Evolutionary conservation across 805 yeast species (phyloP), one percentile per base, ranked within the genome.

Genomic region (Kodamaea fukazawae): DNA sequence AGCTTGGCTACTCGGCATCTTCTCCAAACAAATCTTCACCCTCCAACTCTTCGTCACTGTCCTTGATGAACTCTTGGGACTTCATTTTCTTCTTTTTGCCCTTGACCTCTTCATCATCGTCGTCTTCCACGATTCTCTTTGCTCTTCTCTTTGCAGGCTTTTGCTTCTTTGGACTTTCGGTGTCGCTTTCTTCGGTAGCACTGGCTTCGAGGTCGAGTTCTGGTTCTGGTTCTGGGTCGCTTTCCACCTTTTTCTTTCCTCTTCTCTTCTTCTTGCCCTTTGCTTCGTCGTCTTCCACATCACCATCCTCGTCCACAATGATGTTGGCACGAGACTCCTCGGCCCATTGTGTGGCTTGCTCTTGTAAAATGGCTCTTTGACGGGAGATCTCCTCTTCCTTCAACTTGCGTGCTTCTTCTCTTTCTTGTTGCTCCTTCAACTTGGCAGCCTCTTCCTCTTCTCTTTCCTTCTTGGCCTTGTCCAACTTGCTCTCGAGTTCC

Each of bases 401-500:
- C 35, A 67, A 68, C 47, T 69, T 75, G 44, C 67, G 73, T 30
- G 61, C 69, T 34, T 71, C 75, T 18, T 51, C 35, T 45, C 64
- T 61, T 42, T 65, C 67, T 46, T 68, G 72, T 43, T 69, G 74
- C 34, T 54, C 60, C 38, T 55, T 56, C 37, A 60, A 44, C 41
- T 59, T 62, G 40, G 51, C 58, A 2, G 55, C 63, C 35, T 62
- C 72, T 52, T 79, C 86, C 47, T 76, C 82, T 42, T 79, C 83
- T 48, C 83, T 72, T 31, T 73, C 49, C 54, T 75, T 78, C 60
- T 79, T 76, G 15, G 96, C 97, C 46, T 80, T 88, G 34, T 74
- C 82, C 42, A 91, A 70, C 63, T 79, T 86, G 29, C 69, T 69
- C 38, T 75, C 73, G 38, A 78, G 69, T 42, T 75, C 72, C 12